These are phyloP conservation scores for Penicillium crystallinum DNA, from an alignment of 495 filamentous ascomycete genomes.

Conservation along the genomic window DNA sequence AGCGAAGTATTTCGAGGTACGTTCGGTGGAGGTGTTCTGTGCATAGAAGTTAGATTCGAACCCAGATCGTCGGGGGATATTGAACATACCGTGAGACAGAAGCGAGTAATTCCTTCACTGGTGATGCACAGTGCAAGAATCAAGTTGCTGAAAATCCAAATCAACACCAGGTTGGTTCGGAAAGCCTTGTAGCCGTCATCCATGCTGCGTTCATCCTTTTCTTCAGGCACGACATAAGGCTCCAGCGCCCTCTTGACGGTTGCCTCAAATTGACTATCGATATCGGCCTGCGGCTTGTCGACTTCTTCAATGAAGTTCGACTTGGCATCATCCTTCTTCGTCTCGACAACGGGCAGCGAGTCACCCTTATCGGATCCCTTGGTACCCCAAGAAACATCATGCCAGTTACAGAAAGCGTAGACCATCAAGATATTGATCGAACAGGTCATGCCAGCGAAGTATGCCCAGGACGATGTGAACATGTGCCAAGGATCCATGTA, in stretches of 20 bases:
- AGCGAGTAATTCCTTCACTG: constrained; percentile 65
- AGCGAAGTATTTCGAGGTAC: constrained; percentile 85
- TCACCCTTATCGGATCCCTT: constrained; percentile 98
- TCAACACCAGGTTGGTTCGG: constrained; percentile 81
- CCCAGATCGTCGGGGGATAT: background rate
- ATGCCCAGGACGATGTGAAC: constrained; percentile 93
- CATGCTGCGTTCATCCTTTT: constrained; percentile 70
- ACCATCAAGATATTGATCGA: constrained; percentile 99
- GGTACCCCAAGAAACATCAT: constrained; percentile 99
- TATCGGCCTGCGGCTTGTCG: constrained; percentile 95
- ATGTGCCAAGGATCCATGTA: constrained; percentile 99
- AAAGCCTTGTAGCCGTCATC: constrained; percentile 98
- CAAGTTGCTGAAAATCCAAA: constrained; percentile 93
- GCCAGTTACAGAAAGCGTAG: constrained; percentile 99
- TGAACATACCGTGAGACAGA: constrained; percentile 73
- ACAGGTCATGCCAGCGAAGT: constrained; percentile 86
- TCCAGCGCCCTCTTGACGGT: constrained; percentile 89
- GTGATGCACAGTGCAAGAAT: constrained; percentile 79
- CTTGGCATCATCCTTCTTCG: constrained; percentile 76
- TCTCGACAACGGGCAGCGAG: constrained; percentile 78
- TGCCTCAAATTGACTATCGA: constrained; percentile 91
- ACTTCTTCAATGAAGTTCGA: constrained; percentile 88
- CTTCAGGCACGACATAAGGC: constrained; percentile 66
- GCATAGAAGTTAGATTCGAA: constrained; percentile 3
- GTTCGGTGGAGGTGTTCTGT: constrained; percentile 47